Conservation (phyloP, 371 early-diverging fungal genomes). For the Batrachochytrium dendrobatidis region DNA sequence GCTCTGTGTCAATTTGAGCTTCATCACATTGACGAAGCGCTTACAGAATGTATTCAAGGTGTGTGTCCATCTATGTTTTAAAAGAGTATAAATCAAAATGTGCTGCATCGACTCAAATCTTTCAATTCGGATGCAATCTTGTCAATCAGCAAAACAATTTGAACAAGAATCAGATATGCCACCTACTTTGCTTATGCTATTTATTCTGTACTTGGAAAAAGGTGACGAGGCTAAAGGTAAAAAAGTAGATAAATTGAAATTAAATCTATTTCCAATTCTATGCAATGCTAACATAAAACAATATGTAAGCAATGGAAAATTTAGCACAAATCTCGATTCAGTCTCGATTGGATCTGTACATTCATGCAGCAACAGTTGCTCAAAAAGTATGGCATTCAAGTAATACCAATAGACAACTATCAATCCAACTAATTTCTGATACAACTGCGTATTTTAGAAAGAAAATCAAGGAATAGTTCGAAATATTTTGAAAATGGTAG, state of each 20-base stretch:
- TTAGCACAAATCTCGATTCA: neutral
- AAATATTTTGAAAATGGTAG: neutral
- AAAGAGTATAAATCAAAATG: no score
- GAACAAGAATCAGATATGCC: neutral
- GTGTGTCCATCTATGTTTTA: no score
- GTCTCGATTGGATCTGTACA: neutral
- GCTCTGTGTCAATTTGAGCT: neutral
- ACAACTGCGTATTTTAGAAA: neutral
- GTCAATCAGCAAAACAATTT: neutral
- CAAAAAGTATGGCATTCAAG: neutral
- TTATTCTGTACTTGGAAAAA: neutral
- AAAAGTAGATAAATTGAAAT: neutral
- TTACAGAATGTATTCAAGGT: neutral
- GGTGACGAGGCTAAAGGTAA: conserved; percentile 1
- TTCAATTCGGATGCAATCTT: no score
- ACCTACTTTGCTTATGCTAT: neutral
- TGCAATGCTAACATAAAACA: neutral
- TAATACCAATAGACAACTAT: neutral
- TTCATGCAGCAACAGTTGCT: neutral
- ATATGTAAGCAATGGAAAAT: neutral
- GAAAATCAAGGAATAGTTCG: neutral
- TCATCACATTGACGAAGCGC: neutral
- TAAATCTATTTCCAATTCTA: neutral
- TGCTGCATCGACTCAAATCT: neutral
- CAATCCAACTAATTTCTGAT: neutral